Base-by-base conservation (phyloP, 352 stramenopile species). In the Phytophthora cactorum region DNA sequence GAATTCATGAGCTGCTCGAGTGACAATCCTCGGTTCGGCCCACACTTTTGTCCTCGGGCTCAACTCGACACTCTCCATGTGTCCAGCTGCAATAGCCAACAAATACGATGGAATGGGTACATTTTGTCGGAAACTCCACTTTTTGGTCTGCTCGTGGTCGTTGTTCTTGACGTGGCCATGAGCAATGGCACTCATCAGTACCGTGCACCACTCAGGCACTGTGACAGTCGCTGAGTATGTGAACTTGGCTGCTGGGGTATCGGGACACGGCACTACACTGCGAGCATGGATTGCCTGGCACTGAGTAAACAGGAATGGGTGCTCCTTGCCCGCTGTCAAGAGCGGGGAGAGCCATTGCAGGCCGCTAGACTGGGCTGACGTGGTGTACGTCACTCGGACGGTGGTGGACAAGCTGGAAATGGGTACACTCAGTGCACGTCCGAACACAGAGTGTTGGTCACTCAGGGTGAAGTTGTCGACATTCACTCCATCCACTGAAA, bases 291-390 rank as follows among this genome's bases (percentile, higher is more conserved):
- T 99, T 4, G 96, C 95, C 46, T 93, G 82, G 53, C 88, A 95
- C 67, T 98, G 93, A 46, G 93, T 98, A 68, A 98, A 98, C 17
- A 98, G 70, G 70, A 98, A 99, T 14, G 97, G 96, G 59, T 96
- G 78, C 59, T 82, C 84, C 70, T 98, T 98, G 11, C 88, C 93
- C 11, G 92, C 91, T 34, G 97, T 99, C 74, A 98, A 94, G 47
- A 88, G 75, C 22, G 96, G 93, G 4, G 82, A 74, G 6, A 99
- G 79, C 92, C 92, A 98, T 66, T 98, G 93, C 2, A 95, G 68
- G 0, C 93, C 94, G 34, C 77, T 80, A 44, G 76, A 92, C 15
- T 70, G 54, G 0, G 67, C 71, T 14, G 78, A 92, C 5, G 89
- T 97, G 4, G 62, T 53, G 70, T 98, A 98, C 9, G 78, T 49